Evolutionary conservation across 495 filamentous ascomycete species (phyloP).

Genomic region (Podospora pseudopauciseta): DNA sequence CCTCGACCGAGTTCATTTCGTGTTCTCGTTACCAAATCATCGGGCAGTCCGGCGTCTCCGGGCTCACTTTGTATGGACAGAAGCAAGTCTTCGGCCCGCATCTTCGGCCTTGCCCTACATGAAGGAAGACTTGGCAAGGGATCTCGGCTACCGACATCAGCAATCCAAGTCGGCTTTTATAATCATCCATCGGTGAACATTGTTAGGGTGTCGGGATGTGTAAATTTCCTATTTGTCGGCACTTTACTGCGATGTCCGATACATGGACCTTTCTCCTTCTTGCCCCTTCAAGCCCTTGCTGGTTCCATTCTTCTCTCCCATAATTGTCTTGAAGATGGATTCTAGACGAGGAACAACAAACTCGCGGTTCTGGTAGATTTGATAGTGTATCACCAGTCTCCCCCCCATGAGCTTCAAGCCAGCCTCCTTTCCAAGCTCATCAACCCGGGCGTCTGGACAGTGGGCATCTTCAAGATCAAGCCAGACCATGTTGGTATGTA

Average conservation of each 20-base stretch:
- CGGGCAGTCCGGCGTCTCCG: background rate
- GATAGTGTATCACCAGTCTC: constrained; percentile 63
- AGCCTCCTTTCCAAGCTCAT: constrained; percentile 46
- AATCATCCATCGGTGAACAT: background rate
- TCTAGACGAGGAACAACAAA: constrained; percentile 50
- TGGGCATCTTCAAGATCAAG: constrained; percentile 61
- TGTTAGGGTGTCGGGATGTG: background rate
- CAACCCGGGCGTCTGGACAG: constrained; percentile 43
- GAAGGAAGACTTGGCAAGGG: background rate
- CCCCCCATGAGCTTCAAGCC: constrained; percentile 53
- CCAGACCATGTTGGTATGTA: constrained; percentile 96
- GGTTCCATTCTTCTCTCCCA: constrained; percentile 21
- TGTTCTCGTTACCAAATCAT: background rate
- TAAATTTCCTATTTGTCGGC: background rate
- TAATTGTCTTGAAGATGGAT: constrained; percentile 44
- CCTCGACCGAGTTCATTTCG: no score
- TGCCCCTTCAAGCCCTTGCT: background rate
- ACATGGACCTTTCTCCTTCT: constrained; percentile 25
- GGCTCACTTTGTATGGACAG: background rate
- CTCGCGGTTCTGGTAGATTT: constrained; percentile 49
- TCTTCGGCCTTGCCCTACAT: constrained; percentile 13
- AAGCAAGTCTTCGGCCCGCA: constrained; percentile 3
- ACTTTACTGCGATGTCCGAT: constrained; percentile 16
- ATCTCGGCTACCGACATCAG: background rate
- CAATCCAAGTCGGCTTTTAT: background rate